Evolutionary conservation across 805 yeast species (phyloP).

Genomic region (Metschnikowia arizonensis): DNA sequence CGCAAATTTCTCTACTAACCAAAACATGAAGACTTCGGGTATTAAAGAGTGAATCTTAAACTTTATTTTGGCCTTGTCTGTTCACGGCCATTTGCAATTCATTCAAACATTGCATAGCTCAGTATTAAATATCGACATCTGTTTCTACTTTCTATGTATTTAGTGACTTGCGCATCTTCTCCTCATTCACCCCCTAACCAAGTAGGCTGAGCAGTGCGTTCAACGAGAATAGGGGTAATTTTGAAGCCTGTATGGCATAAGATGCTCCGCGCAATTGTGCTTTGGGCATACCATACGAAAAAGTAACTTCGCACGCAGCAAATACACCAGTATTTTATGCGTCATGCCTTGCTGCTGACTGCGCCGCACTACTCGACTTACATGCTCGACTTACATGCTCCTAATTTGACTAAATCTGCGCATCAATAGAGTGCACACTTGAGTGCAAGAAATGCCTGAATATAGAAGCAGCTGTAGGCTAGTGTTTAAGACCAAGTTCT

Average conservation of each 20-base stretch:
- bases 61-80: not conserved
- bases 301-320: not conserved
- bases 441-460: not conserved
- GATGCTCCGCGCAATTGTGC: conserved; percentile 5
- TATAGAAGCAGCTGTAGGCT: not conserved
- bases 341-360: not conserved
- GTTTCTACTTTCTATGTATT: not conserved
- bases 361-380: not conserved
- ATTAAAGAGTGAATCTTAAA: not conserved
- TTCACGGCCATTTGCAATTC: not conserved
- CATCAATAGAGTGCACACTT: not conserved
- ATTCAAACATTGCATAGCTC: too few species aligned
- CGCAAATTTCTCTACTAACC: conserved; percentile 3
- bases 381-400: not conserved
- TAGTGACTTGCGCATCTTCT: not conserved
- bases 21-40: not conserved
- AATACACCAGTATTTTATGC: not conserved
- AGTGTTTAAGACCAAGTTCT: not conserved
- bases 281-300: conserved; percentile 1
- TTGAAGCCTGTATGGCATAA: not conserved
- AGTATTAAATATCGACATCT: not conserved
- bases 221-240: conserved; percentile 5
- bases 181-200: conserved; percentile 4
- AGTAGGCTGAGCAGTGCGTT: conserved; percentile 6
- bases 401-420: not conserved